Evolutionary conservation across 2,329 filamentous ascomycete genomes (phyloP).

Genomic region (Fusarium sp.): DNA sequence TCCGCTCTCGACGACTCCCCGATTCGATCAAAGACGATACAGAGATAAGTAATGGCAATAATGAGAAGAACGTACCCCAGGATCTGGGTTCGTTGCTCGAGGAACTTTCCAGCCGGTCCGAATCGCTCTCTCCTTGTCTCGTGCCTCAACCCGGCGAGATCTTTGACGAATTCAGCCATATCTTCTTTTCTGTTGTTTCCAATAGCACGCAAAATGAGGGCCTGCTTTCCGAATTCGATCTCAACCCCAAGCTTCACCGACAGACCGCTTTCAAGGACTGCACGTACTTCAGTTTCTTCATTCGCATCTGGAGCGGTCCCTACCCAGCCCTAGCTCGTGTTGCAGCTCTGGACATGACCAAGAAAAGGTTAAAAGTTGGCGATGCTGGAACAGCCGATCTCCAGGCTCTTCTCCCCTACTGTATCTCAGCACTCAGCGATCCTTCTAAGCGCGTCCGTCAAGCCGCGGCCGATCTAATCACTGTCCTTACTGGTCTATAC

Average conservation of each 20-base stretch:
- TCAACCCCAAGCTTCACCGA: constrained; percentile 64
- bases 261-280: constrained; percentile 66
- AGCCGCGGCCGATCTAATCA: constrained; percentile 75
- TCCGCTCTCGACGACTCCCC: constrained; percentile 67
- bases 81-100: constrained; percentile 54
- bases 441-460: constrained; percentile 79
- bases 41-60: constrained; percentile 44
- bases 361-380: constrained; percentile 63
- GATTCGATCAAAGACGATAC: constrained; percentile 61
- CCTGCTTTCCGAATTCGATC: constrained; percentile 63
- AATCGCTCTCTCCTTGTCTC: constrained; percentile 62
- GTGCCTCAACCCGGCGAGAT: constrained; percentile 60
- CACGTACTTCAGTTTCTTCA: constrained; percentile 80
- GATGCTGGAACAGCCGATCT: constrained; percentile 69
- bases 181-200: constrained; percentile 66
- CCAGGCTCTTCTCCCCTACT: constrained; percentile 85
- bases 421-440: constrained; percentile 79
- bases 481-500: constrained; percentile 64
- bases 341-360: constrained; percentile 74
- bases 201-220: constrained; percentile 53
- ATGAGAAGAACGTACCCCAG: constrained; percentile 45
- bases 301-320: constrained; percentile 77
- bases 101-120: constrained; percentile 51
- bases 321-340: constrained; percentile 75
- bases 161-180: constrained; percentile 67